Evolutionary conservation across 805 yeast species (phyloP).

Genomic region (Pichia nanzhaoensis): DNA sequence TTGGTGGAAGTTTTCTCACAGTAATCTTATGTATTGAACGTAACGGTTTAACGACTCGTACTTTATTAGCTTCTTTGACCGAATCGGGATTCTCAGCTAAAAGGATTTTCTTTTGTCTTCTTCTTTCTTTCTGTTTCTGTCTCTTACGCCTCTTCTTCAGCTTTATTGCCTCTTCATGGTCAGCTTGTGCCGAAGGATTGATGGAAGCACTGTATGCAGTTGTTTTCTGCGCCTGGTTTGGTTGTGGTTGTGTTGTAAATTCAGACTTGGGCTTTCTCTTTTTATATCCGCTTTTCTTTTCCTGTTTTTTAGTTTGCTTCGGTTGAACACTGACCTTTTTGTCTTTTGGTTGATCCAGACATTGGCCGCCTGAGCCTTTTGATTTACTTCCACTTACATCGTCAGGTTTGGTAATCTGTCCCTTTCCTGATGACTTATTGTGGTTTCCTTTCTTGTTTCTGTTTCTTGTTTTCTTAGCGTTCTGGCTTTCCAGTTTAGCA

Average conservation of each 20-base stretch:
- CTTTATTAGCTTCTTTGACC: no score
- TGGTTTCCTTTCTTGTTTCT: no score
- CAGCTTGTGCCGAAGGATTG: not conserved
- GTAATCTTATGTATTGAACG: conserved; percentile 24
- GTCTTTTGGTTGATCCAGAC: not conserved
- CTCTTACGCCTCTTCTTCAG: conserved; percentile 1
- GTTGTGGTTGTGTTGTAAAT: not conserved
- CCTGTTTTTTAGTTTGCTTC: not conserved
- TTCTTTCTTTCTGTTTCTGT: not conserved
- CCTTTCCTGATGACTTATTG: no score
- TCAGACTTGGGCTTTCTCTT: no score
- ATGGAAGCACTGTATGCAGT: no score
- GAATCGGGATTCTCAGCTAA: no score
- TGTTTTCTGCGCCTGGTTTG: not conserved
- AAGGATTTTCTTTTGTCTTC: not conserved
- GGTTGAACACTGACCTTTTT: not conserved
- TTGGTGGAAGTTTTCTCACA: conserved; percentile 41
- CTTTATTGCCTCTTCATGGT: not conserved
- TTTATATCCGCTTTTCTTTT: not conserved
- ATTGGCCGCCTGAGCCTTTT: not conserved
- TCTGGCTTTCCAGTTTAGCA: no score
- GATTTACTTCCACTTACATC: not conserved
- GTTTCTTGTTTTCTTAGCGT: no score
- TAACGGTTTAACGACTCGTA: no score
- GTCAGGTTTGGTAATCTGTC: not conserved